These are phyloP conservation scores for Vigna unguiculata DNA, from an alignment of 306 rosid genomes.

Conservation along the genomic window DNA sequence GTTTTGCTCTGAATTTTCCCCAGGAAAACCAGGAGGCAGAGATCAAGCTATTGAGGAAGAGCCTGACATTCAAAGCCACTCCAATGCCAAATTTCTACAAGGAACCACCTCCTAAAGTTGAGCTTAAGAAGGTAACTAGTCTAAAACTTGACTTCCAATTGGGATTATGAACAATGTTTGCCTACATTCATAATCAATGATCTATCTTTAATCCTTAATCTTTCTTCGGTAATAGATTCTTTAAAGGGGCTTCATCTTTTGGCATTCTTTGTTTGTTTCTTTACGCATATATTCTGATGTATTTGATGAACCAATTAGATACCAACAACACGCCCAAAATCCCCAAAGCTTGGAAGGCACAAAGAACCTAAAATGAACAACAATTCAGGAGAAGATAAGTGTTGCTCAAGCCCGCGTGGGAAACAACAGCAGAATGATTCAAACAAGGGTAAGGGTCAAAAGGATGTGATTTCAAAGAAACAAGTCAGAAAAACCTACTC, in stretches of 20 bases:
- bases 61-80: slow-evolving; percentile 80
- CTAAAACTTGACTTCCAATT: neutral
- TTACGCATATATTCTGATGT: neutral
- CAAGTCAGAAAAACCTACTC: slow-evolving; percentile 52
- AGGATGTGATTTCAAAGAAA: slow-evolving; percentile 65
- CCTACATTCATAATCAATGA: neutral
- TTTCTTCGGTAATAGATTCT: neutral
- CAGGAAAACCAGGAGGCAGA: slow-evolving; percentile 91
- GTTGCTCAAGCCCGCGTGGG: slow-evolving; percentile 55
- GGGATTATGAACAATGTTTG: neutral
- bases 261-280: neutral
- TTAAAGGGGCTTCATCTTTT: neutral
- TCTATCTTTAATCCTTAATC: neutral
- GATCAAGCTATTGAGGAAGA: slow-evolving; percentile 88
- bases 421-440: slow-evolving; percentile 58
- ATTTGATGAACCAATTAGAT: slow-evolving; percentile 56
- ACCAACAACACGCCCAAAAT: slow-evolving; percentile 85
- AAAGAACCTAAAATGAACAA: slow-evolving; percentile 54
- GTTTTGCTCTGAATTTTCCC: slow-evolving; percentile 32
- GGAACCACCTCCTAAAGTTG: slow-evolving; percentile 91
- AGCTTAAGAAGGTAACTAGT: slow-evolving; percentile 79
- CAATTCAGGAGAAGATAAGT: slow-evolving; percentile 55
- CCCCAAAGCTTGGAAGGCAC: slow-evolving; percentile 94
- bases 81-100: slow-evolving; percentile 96
- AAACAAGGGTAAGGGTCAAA: slow-evolving; percentile 52